phyloP scores from a whole-genome alignment of 768 basidiomycete species.

The Mycena capillaripes region DNA sequence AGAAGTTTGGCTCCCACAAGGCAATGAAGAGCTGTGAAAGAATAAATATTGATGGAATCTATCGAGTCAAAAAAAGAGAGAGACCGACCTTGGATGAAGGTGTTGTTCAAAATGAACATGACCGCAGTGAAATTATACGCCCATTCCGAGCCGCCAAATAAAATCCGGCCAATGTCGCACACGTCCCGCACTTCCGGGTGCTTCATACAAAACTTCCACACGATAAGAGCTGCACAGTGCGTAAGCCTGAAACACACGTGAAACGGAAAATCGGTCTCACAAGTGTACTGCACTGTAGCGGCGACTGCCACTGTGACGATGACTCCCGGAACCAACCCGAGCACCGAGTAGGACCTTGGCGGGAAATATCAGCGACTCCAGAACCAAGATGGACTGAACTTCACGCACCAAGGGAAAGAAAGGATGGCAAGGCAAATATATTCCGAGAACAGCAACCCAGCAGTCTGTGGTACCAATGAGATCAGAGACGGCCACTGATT shows the following conservation, averaged over 20 bases:
- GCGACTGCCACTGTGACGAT: constrained; percentile 58
- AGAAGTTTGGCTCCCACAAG: constrained; percentile 61
- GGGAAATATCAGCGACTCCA: neutral
- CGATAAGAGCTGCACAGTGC: constrained; percentile 45
- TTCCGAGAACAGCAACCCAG: constrained; percentile 50
- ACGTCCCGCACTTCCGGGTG: constrained; percentile 65
- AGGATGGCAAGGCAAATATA: constrained; percentile 52
- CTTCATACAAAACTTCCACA: constrained; percentile 62
- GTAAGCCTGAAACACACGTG: neutral
- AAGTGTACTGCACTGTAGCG: constrained; percentile 57
- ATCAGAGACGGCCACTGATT: neutral
- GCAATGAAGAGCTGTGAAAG: constrained; percentile 49
- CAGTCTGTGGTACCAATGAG: constrained; percentile 40
- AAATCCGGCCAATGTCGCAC: constrained; percentile 63
- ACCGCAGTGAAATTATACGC: constrained; percentile 66
- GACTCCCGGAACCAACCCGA: constrained; percentile 59
- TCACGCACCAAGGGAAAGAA: constrained; percentile 42
- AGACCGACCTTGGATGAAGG: constrained; percentile 61
- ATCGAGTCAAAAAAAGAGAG: too few species aligned
- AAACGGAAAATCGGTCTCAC: neutral
- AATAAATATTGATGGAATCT: constrained; percentile 43
- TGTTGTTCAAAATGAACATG: constrained; percentile 69
- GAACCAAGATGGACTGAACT: too few species aligned
- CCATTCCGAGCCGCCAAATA: constrained; percentile 61
- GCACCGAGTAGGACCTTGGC: constrained; percentile 48